phyloP scores from a whole-genome alignment of 1,284 basidiomycete genomes.

The Phylloboletellus chloephorus region DNA sequence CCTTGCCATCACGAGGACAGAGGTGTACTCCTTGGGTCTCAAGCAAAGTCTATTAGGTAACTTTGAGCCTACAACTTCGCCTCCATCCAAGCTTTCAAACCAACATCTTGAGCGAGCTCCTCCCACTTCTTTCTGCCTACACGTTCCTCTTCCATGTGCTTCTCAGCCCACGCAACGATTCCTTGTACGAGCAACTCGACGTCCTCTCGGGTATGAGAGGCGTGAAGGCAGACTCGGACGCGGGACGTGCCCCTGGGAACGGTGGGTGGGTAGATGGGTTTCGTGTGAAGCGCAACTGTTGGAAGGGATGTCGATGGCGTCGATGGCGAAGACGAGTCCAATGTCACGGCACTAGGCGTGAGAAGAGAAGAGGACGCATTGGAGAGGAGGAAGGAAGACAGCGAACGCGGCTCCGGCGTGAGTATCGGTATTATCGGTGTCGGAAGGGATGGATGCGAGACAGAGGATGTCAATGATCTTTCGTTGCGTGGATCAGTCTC shows the following conservation, averaged over 20 bases:
- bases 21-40: too few species aligned
- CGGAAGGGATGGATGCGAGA: slow-evolving; percentile 11
- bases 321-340: neutral
- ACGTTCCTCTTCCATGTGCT: slow-evolving; percentile 16
- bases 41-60: too few species aligned
- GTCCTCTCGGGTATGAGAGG: slow-evolving; percentile 62
- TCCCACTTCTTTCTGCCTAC: slow-evolving; percentile 8
- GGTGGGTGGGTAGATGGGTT: slow-evolving; percentile 80
- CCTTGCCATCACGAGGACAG: too few species aligned
- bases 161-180: slow-evolving; percentile 47
- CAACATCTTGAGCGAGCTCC: slow-evolving; percentile 13
- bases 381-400: slow-evolving; percentile 60
- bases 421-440: slow-evolving; percentile 85
- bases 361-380: slow-evolving; percentile 14
- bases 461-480: neutral
- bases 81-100: slow-evolving; percentile 26
- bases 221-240: slow-evolving; percentile 81
- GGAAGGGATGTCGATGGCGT: neutral
- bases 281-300: slow-evolving; percentile 47
- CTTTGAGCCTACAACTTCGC: slow-evolving; percentile 20
- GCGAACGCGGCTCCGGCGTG: slow-evolving; percentile 65
- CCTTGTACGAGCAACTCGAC: slow-evolving; percentile 52
- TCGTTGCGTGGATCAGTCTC: slow-evolving; percentile 5
- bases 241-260: slow-evolving; percentile 80
- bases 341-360: neutral